Base-by-base conservation (phyloP, 257 asterid genomes). In the Jasminum sambac region DNA sequence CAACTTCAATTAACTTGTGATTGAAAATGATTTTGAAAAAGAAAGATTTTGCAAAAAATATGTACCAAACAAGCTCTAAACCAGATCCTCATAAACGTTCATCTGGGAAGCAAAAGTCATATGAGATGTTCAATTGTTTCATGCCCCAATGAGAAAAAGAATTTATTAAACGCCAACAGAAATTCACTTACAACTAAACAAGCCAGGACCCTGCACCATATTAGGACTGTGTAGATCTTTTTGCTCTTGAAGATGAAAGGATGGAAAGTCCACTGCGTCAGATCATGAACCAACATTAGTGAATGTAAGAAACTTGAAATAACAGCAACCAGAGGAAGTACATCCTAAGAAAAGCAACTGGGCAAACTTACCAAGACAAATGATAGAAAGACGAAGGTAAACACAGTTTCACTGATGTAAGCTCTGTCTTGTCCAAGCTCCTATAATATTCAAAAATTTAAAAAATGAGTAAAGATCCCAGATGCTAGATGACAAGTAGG, bases 151-250 rank as follows among this genome's bases (percentile, higher is more conserved):
- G 8, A 14, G 21, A n/a, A 17, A 21, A 21, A 52, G 30, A 19
- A 19, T 52, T 39, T 7, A 4, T 23, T 36, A 70, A 24, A 70
- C n/a, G 64, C 24, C 6, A 3, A 17, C 6, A 39, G 26, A 26
- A 21, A 66, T 19, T 57, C 64, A 86, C 98, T 86, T 84, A 91
- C 99, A 48, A 84, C 86, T 82, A 95, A 85, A 85, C 83, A 89
- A 11, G 97, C 96, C 64, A 95, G 77, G 26, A 86, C 96, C 86
- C 98, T 83, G 96, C 99, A 92, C 99, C 99, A 95, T 64, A 95
- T 73, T 67, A 95, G 77, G 74, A 92, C 99, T 13, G 99, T 91
- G 83, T 89, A 91, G 73, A 94, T 81, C 81, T 84, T 94, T 84
- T 89, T 89, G 85, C 84, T 88, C 93, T 85, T 95, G 67, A 87